Percentiles rank a stretch among this genome's conserved stretches.
Evolutionary conservation across 306 rosid genomes (phyloP).

Genomic region (Lathyrus tuberosus): DNA sequence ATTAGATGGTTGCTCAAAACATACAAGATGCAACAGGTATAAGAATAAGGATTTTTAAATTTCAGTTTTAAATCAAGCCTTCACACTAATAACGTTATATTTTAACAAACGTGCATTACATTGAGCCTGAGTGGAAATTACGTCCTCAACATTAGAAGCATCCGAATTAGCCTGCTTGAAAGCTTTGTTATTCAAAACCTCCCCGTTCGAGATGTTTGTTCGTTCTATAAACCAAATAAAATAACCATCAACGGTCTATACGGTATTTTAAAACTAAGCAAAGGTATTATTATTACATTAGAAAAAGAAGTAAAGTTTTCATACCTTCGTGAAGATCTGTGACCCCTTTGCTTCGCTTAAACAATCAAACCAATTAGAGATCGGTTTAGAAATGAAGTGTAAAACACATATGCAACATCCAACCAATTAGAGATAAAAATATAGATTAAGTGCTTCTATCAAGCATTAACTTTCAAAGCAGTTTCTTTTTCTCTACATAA

Average conservation of each 20-base stretch:
- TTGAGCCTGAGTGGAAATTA: constrained; percentile 18
- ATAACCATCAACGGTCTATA: constrained; percentile 4
- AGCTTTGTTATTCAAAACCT: constrained; percentile 56
- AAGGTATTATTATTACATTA: neutral
- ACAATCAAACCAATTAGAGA: no score
- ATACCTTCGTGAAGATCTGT: no score
- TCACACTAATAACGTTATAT: no score
- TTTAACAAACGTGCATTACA: no score
- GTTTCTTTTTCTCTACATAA: no score
- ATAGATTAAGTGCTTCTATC: no score
- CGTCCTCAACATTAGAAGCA: constrained; percentile 69
- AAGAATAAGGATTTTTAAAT: neutral
- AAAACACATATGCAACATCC: no score
- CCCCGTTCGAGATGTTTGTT: constrained; percentile 49
- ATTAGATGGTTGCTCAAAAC: constrained; percentile 3
- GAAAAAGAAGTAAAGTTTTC: neutral
- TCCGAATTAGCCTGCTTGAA: constrained; percentile 49
- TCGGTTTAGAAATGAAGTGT: no score
- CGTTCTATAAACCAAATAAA: constrained; percentile 57
- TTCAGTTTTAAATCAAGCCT: neutral
- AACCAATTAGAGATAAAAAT: no score
- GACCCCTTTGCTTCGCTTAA: no score
- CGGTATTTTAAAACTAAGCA: constrained; percentile 17
- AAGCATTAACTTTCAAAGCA: no score
- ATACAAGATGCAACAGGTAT: neutral